Percentiles rank a stretch among this genome's conserved stretches.
Evolutionary conservation across 1,139 yeast genomes (phyloP).

Genomic region (Candida tropicalis): DNA sequence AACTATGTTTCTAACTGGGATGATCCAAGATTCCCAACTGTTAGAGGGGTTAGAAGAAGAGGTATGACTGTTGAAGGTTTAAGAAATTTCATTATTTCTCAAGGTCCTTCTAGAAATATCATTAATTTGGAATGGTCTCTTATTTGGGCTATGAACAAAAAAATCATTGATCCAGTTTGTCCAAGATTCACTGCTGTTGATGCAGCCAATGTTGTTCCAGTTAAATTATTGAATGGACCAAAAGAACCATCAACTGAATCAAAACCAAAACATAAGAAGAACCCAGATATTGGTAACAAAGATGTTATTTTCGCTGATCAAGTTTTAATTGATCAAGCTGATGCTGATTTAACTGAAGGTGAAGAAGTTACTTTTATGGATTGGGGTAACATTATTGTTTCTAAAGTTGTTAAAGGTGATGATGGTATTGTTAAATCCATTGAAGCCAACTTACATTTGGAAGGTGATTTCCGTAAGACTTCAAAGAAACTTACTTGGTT

Average conservation of each 20-base stretch:
- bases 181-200: constrained; percentile 90
- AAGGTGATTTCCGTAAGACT: constrained; percentile 97
- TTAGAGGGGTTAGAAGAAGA: constrained; percentile 97
- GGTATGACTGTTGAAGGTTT: constrained; percentile 99
- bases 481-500: constrained; percentile 96
- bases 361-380: constrained; percentile 98
- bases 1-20: constrained; percentile 89
- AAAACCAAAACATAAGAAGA: constrained; percentile 94
- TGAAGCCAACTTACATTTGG: constrained; percentile 83
- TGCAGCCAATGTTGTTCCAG: constrained; percentile 60
- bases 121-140: constrained; percentile 95
- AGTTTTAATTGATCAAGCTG: constrained; percentile 83
- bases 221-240: constrained; percentile 73
- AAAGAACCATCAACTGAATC: constrained; percentile 61
- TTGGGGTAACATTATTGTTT: constrained; percentile 94
- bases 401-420: constrained; percentile 66
- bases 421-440: constrained; percentile 60
- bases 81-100: constrained; percentile 86
- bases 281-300: constrained; percentile 87
- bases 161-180: constrained; percentile 93
- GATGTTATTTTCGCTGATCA: constrained; percentile 67
- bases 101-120: constrained; percentile 96
- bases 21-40: constrained; percentile 99
- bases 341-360: constrained; percentile 69
- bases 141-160: constrained; percentile 97